Percentiles rank a stretch among this genome's conserved stretches.
Evolutionary conservation across 495 filamentous ascomycete genomes (phyloP).

Genomic region (Aspergillus steynii): DNA sequence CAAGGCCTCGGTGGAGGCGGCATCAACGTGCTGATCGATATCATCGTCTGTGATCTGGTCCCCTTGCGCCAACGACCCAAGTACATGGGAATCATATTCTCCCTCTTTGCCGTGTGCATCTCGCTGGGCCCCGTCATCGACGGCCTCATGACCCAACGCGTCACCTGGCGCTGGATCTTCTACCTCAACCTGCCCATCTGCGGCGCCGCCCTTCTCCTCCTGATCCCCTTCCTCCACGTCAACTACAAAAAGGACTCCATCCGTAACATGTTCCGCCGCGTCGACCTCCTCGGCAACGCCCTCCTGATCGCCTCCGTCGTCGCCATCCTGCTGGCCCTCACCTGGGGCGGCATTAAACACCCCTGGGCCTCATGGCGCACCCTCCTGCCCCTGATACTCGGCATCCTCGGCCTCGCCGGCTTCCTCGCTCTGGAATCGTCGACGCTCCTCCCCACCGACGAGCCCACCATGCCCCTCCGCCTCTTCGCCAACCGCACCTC

Average conservation of each 20-base stretch:
- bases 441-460: constrained; percentile 10
- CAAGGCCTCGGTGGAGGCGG: constrained; percentile 25
- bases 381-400: constrained; percentile 50
- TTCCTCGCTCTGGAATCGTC: constrained; percentile 35
- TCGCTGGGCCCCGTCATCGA: not conserved
- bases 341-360: constrained; percentile 51
- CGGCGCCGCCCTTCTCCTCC: constrained; percentile 10
- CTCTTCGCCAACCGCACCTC: constrained; percentile 35
- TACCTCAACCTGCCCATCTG: constrained; percentile 23
- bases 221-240: constrained; percentile 20
- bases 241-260: constrained; percentile 18
- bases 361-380: constrained; percentile 45
- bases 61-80: constrained; percentile 31
- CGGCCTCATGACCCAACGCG: not conserved
- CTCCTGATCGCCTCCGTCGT: constrained; percentile 48
- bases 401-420: constrained; percentile 32
- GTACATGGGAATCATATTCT: constrained; percentile 15
- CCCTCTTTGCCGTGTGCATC: not conserved
- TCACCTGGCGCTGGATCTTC: constrained; percentile 9
- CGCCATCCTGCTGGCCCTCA: constrained; percentile 48
- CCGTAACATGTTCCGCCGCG: constrained; percentile 29
- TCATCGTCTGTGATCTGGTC: constrained; percentile 34
- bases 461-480: constrained; percentile 41
- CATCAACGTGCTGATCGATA: constrained; percentile 17
- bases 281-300: constrained; percentile 53